phyloP scores from a whole-genome alignment of 2,329 filamentous ascomycete genomes.

The Davidsoniella australis region DNA sequence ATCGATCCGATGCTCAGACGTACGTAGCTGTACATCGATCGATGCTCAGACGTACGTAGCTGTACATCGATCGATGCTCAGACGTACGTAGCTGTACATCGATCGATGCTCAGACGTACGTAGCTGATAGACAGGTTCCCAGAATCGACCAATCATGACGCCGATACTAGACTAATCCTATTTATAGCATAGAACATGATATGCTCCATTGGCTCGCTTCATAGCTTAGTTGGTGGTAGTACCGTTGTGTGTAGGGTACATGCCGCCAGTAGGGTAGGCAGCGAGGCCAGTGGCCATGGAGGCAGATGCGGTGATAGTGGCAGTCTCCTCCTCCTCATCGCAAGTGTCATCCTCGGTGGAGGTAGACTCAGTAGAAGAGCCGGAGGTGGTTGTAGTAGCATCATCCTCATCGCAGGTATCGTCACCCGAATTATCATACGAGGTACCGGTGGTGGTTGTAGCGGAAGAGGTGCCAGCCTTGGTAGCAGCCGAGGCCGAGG shows the following conservation, averaged over 20 bases:
- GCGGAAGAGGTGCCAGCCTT: slow-evolving; percentile 10
- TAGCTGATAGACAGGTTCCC: not conserved
- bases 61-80: too few species aligned
- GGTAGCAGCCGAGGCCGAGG: not conserved
- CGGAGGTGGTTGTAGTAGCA: not conserved
- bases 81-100: too few species aligned
- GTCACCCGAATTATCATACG: slow-evolving; percentile 2
- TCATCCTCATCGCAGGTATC: slow-evolving; percentile 13
- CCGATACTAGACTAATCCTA: not conserved
- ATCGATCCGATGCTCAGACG: too few species aligned
- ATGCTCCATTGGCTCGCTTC: slow-evolving; percentile 13
- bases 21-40: too few species aligned
- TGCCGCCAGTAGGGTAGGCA: slow-evolving; percentile 17
- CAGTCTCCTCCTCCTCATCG: slow-evolving; percentile 9
- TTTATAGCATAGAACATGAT: not conserved
- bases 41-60: too few species aligned
- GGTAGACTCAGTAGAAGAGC: not conserved
- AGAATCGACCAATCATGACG: not conserved
- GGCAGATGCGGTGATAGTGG: slow-evolving; percentile 16
- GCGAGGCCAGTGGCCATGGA: slow-evolving; percentile 18
- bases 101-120: too few species aligned
- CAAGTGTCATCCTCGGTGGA: slow-evolving; percentile 14
- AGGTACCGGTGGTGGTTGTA: slow-evolving; percentile 6
- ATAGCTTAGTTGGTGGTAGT: slow-evolving; percentile 19
- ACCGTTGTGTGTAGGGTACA: slow-evolving; percentile 25